Base-by-base conservation (phyloP, 495 filamentous ascomycete genomes). In the Penicillium paxilli region DNA sequence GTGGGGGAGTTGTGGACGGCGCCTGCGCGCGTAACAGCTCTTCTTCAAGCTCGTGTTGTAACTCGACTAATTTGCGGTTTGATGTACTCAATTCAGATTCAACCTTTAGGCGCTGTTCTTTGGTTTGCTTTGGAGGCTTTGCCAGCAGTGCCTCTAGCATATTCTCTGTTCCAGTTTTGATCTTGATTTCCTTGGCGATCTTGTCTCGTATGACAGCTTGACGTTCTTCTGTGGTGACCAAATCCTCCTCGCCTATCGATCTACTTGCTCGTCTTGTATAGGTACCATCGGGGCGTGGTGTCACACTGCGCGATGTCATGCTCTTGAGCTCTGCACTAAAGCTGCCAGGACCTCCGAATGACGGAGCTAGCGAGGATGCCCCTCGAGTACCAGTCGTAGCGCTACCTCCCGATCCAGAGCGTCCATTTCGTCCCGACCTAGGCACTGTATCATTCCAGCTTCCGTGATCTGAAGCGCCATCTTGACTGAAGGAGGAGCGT, bases 111-210 rank as follows among this genome's bases (percentile, higher is more conserved):
- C 91, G 83, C 68, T 97, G 95, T 44, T 96, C 92, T 62, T 91
- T 96, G 19, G 89, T 88, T 64, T 98, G 92, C 68, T 98, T 98
- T 11, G 89, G 85, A 64, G 94, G 96, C 71, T 98, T 98, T n/a
- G 85, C 77, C 62, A 95, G 88, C 53, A 98, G 68, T 16, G 93
- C 94, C 74, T 97, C 94, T 47, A 98, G 72, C 81, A 98, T 84
- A 67, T 98, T 98, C 78, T 98, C 94, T 47, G 92, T 96, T 21
- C 94, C 94, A 53, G 90, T 87, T 72, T 96, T 97, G 65, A 98
- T 98, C 78, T 98, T 98, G 72, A 89, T 87, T 68, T 98, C 94
- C 62, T 92, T 91, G 44, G 89, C 92, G 52, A 98, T 86, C 65
- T 84, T 83, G 63, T 96, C 91, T 52, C 86, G 82, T 54, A 95